Conservation (phyloP, 2,329 filamentous ascomycete species). For the Ophiostoma himal-ulmi region DNA sequence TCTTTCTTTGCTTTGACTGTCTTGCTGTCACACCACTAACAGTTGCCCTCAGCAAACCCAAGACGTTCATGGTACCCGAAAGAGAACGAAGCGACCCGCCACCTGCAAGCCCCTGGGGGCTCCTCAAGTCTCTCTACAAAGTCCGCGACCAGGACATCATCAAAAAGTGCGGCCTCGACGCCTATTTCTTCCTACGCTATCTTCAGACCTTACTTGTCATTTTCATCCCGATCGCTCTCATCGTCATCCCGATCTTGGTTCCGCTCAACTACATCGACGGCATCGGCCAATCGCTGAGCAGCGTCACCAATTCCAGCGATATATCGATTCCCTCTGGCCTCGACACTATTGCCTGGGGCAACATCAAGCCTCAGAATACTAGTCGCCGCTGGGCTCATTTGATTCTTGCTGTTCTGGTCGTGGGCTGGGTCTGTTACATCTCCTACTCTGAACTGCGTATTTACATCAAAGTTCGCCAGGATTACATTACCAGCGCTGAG, state of each 20-base stretch:
- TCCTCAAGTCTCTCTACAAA: conserved; percentile 57
- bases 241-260: conserved; percentile 79
- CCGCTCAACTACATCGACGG: conserved; percentile 77
- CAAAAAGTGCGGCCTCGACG: conserved; percentile 89
- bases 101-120: conserved; percentile 48
- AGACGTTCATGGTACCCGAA: conserved; percentile 81
- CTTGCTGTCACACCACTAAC: conserved; percentile 20
- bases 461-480: conserved; percentile 89
- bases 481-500: conserved; percentile 89
- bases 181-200: conserved; percentile 95
- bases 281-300: conserved; percentile 50
- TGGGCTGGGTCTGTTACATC: conserved; percentile 79
- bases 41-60: conserved; percentile 56
- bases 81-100: conserved; percentile 75
- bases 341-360: conserved; percentile 81
- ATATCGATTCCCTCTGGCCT: conserved; percentile 50
- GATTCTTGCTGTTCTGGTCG: conserved; percentile 67
- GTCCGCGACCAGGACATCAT: conserved; percentile 76
- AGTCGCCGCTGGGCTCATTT: conserved; percentile 78
- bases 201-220: conserved; percentile 73
- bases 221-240: conserved; percentile 71
- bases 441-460: conserved; percentile 80
- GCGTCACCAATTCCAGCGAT: conserved; percentile 36
- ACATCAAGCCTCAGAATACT: conserved; percentile 62
- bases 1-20: too few species aligned